Percentiles rank a stretch among this genome's conserved stretches.
Evolutionary conservation across 139 green algal species (phyloP).

Genomic region (Chlorella sp.): DNA sequence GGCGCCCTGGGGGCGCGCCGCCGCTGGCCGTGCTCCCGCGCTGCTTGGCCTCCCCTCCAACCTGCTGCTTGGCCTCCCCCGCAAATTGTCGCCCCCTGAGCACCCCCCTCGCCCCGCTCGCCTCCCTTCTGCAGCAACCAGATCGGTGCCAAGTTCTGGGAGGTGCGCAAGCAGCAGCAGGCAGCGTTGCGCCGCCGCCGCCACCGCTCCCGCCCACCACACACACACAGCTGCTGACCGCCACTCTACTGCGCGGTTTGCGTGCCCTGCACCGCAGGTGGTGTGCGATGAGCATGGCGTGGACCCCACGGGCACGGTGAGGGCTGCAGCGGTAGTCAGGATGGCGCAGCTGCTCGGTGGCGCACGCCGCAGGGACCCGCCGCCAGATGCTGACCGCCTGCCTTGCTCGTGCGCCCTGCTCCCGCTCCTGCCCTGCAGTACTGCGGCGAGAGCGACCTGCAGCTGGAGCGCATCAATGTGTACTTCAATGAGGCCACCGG

Average conservation of each 20-base stretch:
- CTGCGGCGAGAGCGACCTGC: slow-evolving; percentile 94
- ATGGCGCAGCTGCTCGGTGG: too few relatives aligned
- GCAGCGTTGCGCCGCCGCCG: not conserved
- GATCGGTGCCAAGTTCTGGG: slow-evolving; percentile 98
- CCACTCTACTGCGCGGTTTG: not conserved
- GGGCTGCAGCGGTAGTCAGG: not conserved
- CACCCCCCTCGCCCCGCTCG: slow-evolving; percentile 58
- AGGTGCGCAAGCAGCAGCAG: slow-evolving; percentile 57
- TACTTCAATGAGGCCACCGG: slow-evolving; percentile 99
- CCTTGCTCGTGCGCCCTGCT: not conserved
- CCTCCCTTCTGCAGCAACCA: slow-evolving; percentile 97
- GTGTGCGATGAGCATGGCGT: slow-evolving; percentile 92
- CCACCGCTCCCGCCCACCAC: not conserved
- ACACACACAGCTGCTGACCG: not conserved
- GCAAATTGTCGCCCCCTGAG: not conserved
- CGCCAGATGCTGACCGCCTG: not conserved
- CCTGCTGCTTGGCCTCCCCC: too few relatives aligned
- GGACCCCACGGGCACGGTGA: slow-evolving; percentile 92
- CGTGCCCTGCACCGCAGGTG: slow-evolving; percentile 58
- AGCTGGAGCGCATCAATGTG: slow-evolving; percentile 99
- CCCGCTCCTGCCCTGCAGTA: slow-evolving; percentile 30
- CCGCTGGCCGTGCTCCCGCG: too few relatives aligned
- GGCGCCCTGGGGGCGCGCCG: too few relatives aligned
- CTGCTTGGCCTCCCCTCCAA: too few relatives aligned
- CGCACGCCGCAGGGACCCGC: too few relatives aligned